These are phyloP conservation scores for Cicer bijugum DNA, from an alignment of 306 rosid genomes.

Conservation along the genomic window DNA sequence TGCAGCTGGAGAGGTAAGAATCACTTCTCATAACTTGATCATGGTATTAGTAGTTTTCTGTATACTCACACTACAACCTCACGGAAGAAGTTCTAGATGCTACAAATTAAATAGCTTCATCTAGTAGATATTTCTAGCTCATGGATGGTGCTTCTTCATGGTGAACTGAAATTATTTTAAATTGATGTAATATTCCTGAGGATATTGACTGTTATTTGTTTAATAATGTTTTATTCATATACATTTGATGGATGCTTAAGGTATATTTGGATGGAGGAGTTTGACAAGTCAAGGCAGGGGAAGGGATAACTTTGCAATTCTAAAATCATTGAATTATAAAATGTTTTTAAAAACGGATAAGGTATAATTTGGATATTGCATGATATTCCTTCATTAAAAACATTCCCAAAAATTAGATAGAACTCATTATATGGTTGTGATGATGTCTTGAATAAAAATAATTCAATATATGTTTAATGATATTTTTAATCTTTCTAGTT, in stretches of 20 bases:
- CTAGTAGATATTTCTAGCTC: constrained; percentile 12
- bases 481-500: neutral
- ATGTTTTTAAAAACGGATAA: neutral
- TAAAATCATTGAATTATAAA: constrained; percentile 2
- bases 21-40: constrained; percentile 29
- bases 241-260: constrained; percentile 9
- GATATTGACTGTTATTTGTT: constrained; percentile 5
- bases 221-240: constrained; percentile 22
- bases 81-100: constrained; percentile 4
- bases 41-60: neutral
- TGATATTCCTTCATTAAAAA: neutral
- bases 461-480: neutral
- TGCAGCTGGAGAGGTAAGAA: constrained; percentile 75
- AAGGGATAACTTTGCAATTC: neutral
- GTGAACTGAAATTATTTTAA: neutral
- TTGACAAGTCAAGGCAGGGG: constrained; percentile 6
- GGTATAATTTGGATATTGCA: neutral
- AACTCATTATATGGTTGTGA: neutral
- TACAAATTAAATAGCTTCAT: constrained; percentile 21
- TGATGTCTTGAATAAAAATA: neutral
- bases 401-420: neutral
- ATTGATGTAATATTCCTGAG: constrained; percentile 1
- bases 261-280: constrained; percentile 9
- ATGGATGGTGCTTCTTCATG: constrained; percentile 6
- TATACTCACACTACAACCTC: neutral